Evolutionary conservation across 768 basidiomycete species (phyloP).

Genomic region (Lentinula sp.): DNA sequence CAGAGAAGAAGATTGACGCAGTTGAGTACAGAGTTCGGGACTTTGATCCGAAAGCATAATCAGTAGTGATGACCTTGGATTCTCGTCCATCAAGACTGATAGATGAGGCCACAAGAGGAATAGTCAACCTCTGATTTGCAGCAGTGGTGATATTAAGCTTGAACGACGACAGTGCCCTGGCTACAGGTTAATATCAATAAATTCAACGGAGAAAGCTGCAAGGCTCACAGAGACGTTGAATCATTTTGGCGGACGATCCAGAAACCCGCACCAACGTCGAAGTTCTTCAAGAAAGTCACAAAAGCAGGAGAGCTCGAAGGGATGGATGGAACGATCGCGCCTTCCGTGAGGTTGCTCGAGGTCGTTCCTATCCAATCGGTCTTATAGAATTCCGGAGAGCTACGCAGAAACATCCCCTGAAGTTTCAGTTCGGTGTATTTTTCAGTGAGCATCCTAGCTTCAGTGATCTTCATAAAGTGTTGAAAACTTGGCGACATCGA

Average conservation of each 20-base stretch:
- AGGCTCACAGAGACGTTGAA: slow-evolving; percentile 51
- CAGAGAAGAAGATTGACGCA: slow-evolving; percentile 65
- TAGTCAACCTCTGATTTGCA: slow-evolving; percentile 36
- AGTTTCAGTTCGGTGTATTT: slow-evolving; percentile 79
- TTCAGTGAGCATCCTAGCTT: slow-evolving; percentile 55
- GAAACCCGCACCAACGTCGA: slow-evolving; percentile 59
- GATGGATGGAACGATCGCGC: slow-evolving; percentile 8
- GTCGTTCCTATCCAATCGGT: slow-evolving; percentile 70
- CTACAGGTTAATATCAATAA: neutral
- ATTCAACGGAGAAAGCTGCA: neutral
- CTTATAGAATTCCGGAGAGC: slow-evolving; percentile 73
- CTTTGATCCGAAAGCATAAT: slow-evolving; percentile 61
- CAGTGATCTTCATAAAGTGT: slow-evolving; percentile 37
- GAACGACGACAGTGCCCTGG: slow-evolving; percentile 46
- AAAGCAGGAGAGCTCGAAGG: slow-evolving; percentile 38
- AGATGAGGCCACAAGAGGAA: slow-evolving; percentile 47
- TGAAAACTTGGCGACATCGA: neutral
- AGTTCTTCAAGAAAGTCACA: slow-evolving; percentile 60
- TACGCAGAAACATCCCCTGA: slow-evolving; percentile 73
- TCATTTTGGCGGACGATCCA: slow-evolving; percentile 63
- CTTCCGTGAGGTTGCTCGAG: slow-evolving; percentile 32
- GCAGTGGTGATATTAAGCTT: slow-evolving; percentile 54
- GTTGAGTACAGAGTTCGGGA: slow-evolving; percentile 64
- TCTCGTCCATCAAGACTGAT: slow-evolving; percentile 66
- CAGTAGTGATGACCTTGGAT: slow-evolving; percentile 67